Conservation (phyloP, 805 yeast species). For the Candida ficus region DNA sequence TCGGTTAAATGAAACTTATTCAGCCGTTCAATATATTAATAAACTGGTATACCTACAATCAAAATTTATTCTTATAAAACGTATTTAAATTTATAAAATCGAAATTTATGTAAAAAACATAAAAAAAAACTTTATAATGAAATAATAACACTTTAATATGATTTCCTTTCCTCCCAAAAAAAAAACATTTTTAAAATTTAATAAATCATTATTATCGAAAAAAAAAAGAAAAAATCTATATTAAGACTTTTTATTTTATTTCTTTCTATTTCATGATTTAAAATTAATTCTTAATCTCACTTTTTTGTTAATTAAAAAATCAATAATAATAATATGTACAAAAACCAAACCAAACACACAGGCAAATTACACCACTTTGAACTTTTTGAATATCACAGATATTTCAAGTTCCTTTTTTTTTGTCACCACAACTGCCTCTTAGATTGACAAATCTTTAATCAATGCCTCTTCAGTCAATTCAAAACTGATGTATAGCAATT, state of each 20-base stretch:
- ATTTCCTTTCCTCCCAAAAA: not conserved
- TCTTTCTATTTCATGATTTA: slow-evolving; percentile 10
- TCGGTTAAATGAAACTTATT: no score
- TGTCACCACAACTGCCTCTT: no score
- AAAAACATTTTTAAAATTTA: not conserved
- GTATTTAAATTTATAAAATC: slow-evolving; percentile 1
- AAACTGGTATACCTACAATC: no score
- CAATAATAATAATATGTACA: not conserved
- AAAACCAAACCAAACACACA: not conserved
- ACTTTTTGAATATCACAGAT: no score
- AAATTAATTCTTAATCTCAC: slow-evolving; percentile 3
- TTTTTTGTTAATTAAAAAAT: not conserved
- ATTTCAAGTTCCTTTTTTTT: no score
- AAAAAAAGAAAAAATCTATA: slow-evolving; percentile 16
- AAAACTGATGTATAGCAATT: slow-evolving; percentile 65
- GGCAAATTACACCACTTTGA: no score
- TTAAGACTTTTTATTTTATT: slow-evolving; percentile 12
- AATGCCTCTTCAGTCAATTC: slow-evolving; percentile 31
- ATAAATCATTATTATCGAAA: slow-evolving; percentile 14
- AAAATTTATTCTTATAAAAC: no score
- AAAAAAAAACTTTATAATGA: slow-evolving; percentile 18
- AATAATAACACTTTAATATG: slow-evolving; percentile 9
- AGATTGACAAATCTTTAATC: slow-evolving; percentile 13
- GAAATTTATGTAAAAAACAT: slow-evolving; percentile 11
- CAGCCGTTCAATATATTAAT: no score